A percentile compares a stretch with the other conserved stretches of the same genome.
Conservation (phyloP, 1,284 basidiomycete species). For the Cutaneotrichosporon sp. region DNA sequence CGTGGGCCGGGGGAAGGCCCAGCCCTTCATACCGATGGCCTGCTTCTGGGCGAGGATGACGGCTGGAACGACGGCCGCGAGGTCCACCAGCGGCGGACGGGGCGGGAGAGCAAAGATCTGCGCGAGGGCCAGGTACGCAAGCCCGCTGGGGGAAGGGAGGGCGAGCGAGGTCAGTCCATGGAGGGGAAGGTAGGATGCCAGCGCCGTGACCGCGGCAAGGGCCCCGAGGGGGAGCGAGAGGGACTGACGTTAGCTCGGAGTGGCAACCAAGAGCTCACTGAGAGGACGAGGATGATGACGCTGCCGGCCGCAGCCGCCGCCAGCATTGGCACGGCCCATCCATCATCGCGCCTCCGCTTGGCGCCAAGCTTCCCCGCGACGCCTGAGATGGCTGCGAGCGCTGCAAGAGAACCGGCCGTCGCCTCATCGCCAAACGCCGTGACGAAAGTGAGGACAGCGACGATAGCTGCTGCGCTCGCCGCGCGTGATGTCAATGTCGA, state of each 20-base stretch:
- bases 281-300: background rate
- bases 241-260: background rate
- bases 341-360: constrained; percentile 2
- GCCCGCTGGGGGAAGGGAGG: constrained; percentile 15
- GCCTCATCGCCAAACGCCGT: constrained; percentile 4
- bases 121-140: constrained; percentile 28
- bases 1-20: background rate
- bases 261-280: background rate
- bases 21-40: background rate
- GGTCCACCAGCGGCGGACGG: constrained; percentile 29
- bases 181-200: constrained; percentile 34
- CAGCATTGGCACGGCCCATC: background rate
- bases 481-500: background rate
- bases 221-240: background rate
- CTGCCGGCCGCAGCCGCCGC: background rate
- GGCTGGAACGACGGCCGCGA: constrained; percentile 28
- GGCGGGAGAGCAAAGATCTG: constrained; percentile 45
- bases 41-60: background rate
- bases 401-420: background rate
- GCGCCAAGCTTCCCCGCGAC: background rate
- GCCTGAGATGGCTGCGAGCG: constrained; percentile 6
- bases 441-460: background rate
- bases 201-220: background rate
- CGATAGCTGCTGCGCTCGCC: background rate
- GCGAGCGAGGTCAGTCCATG: constrained; percentile 9